Evolutionary conservation across 768 basidiomycete genomes (phyloP).

Genomic region (Lactarius trivialis): DNA sequence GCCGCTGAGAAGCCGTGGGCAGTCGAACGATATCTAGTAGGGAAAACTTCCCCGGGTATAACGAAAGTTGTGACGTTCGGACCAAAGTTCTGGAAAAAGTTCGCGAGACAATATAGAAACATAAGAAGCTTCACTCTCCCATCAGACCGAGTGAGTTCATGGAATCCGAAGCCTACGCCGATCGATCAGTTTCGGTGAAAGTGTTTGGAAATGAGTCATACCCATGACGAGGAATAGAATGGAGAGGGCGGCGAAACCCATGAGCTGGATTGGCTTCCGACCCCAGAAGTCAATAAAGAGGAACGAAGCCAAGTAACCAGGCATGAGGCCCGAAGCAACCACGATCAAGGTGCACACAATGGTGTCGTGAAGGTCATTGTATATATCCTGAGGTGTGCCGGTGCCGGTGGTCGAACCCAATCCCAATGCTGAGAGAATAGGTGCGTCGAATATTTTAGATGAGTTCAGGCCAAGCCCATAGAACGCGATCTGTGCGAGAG

Average conservation of each 20-base stretch:
- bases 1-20: conserved; percentile 43
- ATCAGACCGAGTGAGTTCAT: conserved; percentile 27
- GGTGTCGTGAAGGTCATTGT: conserved; percentile 53
- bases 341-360: conserved; percentile 71
- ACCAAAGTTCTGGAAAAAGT: conserved; percentile 42
- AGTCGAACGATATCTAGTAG: conserved; percentile 39
- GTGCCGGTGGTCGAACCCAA: conserved; percentile 45
- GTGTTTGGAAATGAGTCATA: conserved; percentile 28
- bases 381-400: conserved; percentile 32
- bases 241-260: conserved; percentile 67
- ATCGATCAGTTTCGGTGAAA: neutral
- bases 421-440: conserved; percentile 34
- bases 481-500: conserved; percentile 58
- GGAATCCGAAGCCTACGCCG: conserved; percentile 27
- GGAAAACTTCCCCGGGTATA: conserved; percentile 40
- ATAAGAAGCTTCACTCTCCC: conserved; percentile 31
- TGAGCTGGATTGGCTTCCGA: conserved; percentile 73
- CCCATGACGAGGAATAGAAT: conserved; percentile 65
- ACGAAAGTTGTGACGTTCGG: conserved; percentile 41
- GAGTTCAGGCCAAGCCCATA: conserved; percentile 87
- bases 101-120: conserved; percentile 35
- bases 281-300: conserved; percentile 73
- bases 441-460: conserved; percentile 62
- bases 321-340: conserved; percentile 70
- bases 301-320: conserved; percentile 65